Base-by-base conservation (phyloP, 148 eudicot genomes). In the Amaranthus cruentus region DNA sequence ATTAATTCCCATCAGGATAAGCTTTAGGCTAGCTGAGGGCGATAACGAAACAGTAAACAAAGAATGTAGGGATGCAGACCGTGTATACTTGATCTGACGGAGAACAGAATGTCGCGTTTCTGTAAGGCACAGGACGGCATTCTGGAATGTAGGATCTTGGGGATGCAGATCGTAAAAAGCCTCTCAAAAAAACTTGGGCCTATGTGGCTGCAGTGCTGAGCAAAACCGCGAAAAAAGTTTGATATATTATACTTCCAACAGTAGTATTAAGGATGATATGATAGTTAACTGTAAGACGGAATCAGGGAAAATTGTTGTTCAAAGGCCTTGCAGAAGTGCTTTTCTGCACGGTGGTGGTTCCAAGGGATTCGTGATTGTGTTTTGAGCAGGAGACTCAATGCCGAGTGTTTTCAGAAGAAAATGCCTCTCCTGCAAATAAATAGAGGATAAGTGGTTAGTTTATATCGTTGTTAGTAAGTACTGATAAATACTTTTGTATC, bases 271-370 rank as follows among this genome's bases (percentile, higher is more conserved):
- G 75, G 68, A 68, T 61, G 69, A 61, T 28, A 28, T 28, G 38
- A 59, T 55, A 73, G 55, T 15, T 50, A 51, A 53, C 76, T 76
- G 75, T 73, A 60, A 68, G 67, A 77, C 70, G 77, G 38, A 81
- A 74, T 77, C 64, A 68, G 58, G 38, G 50, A 73, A 65, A 66
- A 64, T n/a, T 21, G 68, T 72, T 81, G 77, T 62, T 91, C 84
- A 93, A 66, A 88, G 87, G 74, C 91, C 88, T 77, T 93, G 90
- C 62, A 91, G 97, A 77, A 93, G 98, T 72, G 92, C 88, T 84
- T 92, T 86, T 84, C 88, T 89, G 83, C 98, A 93, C 54, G 89
- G 84, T 69, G 97, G 98, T 76, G 95, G 87, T 72, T 85, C 89
- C 62, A 90, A 71, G 60, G 82, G 55, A 77, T 76, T 85, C 63